Percentiles rank a stretch among this genome's conserved stretches.
These are phyloP conservation scores for Alternaria consortialis DNA, from an alignment of 2,329 filamentous ascomycete species.

Conservation along the genomic window DNA sequence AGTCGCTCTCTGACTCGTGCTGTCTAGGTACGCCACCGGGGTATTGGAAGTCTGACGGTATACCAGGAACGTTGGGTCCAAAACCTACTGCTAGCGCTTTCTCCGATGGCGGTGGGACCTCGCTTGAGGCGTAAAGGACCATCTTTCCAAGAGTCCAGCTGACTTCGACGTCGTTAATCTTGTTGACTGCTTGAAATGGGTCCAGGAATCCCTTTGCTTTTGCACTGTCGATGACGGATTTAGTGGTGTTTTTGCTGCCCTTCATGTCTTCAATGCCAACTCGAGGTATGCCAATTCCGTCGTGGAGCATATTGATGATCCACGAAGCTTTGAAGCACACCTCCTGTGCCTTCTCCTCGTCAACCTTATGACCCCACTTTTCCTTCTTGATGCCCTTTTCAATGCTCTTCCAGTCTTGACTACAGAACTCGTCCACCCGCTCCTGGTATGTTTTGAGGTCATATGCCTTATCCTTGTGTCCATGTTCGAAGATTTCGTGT, in stretches of 20 bases:
- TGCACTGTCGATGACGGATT: slow-evolving; percentile 71
- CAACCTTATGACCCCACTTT: slow-evolving; percentile 79
- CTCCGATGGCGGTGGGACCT: slow-evolving; percentile 73
- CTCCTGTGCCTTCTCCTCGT: slow-evolving; percentile 77
- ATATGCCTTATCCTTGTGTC: slow-evolving; percentile 80
- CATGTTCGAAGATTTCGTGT: slow-evolving; percentile 86
- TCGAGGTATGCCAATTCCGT: slow-evolving; percentile 92
- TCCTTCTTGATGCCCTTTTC: slow-evolving; percentile 69
- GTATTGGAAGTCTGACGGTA: slow-evolving; percentile 82
- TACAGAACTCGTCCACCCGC: slow-evolving; percentile 85
- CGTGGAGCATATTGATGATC: slow-evolving; percentile 95
- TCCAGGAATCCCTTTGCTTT: slow-evolving; percentile 80
- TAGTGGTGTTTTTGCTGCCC: slow-evolving; percentile 72
- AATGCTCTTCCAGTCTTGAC: slow-evolving; percentile 81
- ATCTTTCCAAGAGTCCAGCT: slow-evolving; percentile 98
- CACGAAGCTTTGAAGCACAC: slow-evolving; percentile 98
- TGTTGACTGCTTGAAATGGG: slow-evolving; percentile 91
- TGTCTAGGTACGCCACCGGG: slow-evolving; percentile 66
- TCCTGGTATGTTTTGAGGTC: slow-evolving; percentile 90
- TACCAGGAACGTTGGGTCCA: slow-evolving; percentile 77
- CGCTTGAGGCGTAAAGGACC: slow-evolving; percentile 90
- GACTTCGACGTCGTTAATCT: slow-evolving; percentile 89
- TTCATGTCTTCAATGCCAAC: slow-evolving; percentile 75
- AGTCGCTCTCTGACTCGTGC: slow-evolving; percentile 60
- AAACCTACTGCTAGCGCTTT: slow-evolving; percentile 84